These are phyloP conservation scores for Candida pseudocylindracea DNA, from an alignment of 1,139 yeast genomes.

Conservation along the genomic window DNA sequence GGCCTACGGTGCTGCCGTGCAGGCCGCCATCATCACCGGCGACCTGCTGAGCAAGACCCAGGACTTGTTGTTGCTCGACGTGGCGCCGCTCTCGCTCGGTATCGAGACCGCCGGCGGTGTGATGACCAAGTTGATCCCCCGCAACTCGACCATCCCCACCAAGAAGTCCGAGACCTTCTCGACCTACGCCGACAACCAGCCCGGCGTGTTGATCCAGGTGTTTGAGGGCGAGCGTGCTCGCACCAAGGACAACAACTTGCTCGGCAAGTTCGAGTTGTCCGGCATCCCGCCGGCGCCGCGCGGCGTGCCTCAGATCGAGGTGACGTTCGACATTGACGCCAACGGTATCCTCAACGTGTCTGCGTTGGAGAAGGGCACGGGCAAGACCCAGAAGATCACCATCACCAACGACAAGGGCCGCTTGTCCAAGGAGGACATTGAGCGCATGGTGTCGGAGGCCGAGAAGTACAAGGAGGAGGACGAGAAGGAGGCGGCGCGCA, in stretches of 20 bases:
- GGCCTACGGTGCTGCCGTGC: slow-evolving; percentile 38
- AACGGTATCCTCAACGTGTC: slow-evolving; percentile 1
- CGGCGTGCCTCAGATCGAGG: slow-evolving; percentile 1
- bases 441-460: slow-evolving; percentile 88
- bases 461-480: slow-evolving; percentile 28
- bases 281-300: slow-evolving; percentile 1
- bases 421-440: slow-evolving; percentile 79
- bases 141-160: slow-evolving; percentile 1
- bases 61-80: slow-evolving; percentile 1
- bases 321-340: slow-evolving; percentile 1
- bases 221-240: slow-evolving; percentile 1
- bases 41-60: slow-evolving; percentile 9
- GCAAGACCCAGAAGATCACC: slow-evolving; percentile 58
- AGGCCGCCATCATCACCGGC: slow-evolving; percentile 89
- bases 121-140: slow-evolving; percentile 1
- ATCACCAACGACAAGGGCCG: slow-evolving; percentile 96
- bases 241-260: slow-evolving; percentile 1
- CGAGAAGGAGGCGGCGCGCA: slow-evolving; percentile 3
- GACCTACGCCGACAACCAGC: slow-evolving; percentile 1
- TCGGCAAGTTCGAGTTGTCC: slow-evolving; percentile 1
- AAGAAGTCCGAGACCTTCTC: slow-evolving; percentile 1
- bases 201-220: slow-evolving; percentile 1
- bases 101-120: slow-evolving; percentile 1
- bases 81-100: slow-evolving; percentile 1
- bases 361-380: slow-evolving; percentile 3